Conservation (phyloP, 257 asterid species). For the Nicotiana benthamiana region DNA sequence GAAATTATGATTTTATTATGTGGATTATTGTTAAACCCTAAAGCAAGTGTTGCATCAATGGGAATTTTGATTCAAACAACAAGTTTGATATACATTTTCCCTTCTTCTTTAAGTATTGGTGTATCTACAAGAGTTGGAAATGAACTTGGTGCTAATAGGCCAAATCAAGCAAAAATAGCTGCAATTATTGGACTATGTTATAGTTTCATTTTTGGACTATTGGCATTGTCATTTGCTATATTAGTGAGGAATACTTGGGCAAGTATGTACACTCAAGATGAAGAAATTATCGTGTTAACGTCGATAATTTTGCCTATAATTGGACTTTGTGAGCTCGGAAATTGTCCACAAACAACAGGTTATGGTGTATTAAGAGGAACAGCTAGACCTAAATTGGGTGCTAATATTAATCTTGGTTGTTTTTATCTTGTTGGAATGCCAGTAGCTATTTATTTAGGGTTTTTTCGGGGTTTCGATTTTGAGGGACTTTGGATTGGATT, state of each 20-base stretch:
- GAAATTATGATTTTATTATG: constrained; percentile 53
- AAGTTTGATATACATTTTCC: constrained; percentile 49
- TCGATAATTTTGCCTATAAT: constrained; percentile 42
- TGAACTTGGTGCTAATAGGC: constrained; percentile 44
- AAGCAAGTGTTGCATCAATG: constrained; percentile 54
- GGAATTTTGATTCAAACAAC: constrained; percentile 57
- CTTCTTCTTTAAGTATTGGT: constrained; percentile 46
- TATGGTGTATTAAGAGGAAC: constrained; percentile 52
- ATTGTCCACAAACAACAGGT: constrained; percentile 57
- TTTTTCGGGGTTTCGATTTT: constrained; percentile 30
- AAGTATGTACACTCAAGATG: constrained; percentile 36
- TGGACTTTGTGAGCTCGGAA: constrained; percentile 63
- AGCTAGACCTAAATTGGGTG: constrained; percentile 52
- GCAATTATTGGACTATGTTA: constrained; percentile 30
- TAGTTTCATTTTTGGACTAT: constrained; percentile 32
- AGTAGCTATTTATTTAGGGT: constrained; percentile 35
- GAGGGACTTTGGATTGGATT: constrained; percentile 54
- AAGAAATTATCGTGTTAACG: constrained; percentile 32
- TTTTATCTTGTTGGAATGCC: constrained; percentile 59
- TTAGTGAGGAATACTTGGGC: constrained; percentile 47
- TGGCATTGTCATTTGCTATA: constrained; percentile 28
- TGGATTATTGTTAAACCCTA: constrained; percentile 38
- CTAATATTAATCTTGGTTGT: constrained; percentile 50
- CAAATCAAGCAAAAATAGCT: constrained; percentile 25
- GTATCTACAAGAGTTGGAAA: constrained; percentile 56